Evolutionary conservation across 1,284 basidiomycete species (phyloP).

Genomic region (Heterobasidion irregulare): DNA sequence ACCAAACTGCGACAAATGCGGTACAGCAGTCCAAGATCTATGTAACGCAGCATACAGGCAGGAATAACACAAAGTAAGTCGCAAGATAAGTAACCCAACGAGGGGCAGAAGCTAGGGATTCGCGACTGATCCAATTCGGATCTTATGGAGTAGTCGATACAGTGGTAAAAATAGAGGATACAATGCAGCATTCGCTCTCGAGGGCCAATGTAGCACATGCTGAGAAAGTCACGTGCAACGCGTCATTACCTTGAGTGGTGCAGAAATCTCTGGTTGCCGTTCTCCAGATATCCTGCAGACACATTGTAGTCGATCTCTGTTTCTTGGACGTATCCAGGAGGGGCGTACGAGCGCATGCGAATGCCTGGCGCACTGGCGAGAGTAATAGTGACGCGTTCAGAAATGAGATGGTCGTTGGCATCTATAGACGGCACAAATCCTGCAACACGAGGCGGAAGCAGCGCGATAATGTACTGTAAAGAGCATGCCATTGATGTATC

Average conservation of each 20-base stretch:
- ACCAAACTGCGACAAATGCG: too few relatives aligned
- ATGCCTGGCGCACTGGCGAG: conserved; percentile 34
- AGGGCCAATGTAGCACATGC: too few relatives aligned
- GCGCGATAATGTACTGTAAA: conserved; percentile 37
- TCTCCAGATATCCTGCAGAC: conserved; percentile 43
- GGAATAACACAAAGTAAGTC: too few relatives aligned
- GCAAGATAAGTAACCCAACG: too few relatives aligned
- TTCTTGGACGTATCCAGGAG: conserved; percentile 41
- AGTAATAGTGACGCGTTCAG: conserved; percentile 33
- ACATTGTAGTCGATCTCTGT: conserved; percentile 40
- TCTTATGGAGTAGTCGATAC: too few relatives aligned
- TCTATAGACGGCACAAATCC: conserved; percentile 30
- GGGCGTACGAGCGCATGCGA: conserved; percentile 37
- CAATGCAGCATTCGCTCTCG: too few relatives aligned
- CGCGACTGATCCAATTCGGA: too few relatives aligned
- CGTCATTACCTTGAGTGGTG: neutral
- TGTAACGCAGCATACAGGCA: too few relatives aligned
- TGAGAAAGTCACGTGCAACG: too few relatives aligned
- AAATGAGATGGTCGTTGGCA: conserved; percentile 24
- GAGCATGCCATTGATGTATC: neutral
- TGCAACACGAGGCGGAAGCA: conserved; percentile 33
- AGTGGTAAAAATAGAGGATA: neutral
- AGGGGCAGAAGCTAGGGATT: too few relatives aligned
- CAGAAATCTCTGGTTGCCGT: conserved; percentile 29
- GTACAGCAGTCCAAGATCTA: too few relatives aligned